Evolutionary conservation across 2,329 filamentous ascomycete species (phyloP).

Genomic region (Arachnomyces sp.): DNA sequence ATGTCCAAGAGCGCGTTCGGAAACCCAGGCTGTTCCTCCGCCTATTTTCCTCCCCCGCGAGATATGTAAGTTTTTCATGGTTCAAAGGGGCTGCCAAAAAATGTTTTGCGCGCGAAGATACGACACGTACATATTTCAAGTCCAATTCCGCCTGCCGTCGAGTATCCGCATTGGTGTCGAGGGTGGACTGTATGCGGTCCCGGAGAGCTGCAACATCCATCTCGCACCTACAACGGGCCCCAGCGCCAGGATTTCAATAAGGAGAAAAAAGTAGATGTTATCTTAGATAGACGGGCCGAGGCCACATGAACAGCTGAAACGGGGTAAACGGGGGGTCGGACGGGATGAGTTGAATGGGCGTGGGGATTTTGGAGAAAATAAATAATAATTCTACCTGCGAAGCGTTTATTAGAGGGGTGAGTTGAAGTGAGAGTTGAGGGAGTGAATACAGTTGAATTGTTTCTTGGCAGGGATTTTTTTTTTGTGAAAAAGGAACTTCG

Average conservation of each 20-base stretch:
- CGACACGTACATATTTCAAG: slow-evolving; percentile 51
- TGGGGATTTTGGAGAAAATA: slow-evolving; percentile 9
- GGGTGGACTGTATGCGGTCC: slow-evolving; percentile 56
- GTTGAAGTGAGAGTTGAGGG: too few species aligned
- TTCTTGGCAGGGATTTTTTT: too few species aligned
- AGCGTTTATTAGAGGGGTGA: too few species aligned
- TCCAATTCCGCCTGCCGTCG: slow-evolving; percentile 56
- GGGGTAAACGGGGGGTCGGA: slow-evolving; percentile 2
- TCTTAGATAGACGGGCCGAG: not conserved
- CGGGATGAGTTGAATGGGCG: slow-evolving; percentile 7
- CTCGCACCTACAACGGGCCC: slow-evolving; percentile 29
- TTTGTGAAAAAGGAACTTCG: too few species aligned
- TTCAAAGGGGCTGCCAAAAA: slow-evolving; percentile 4
- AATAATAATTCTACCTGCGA: not conserved
- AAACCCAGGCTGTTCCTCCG: slow-evolving; percentile 84
- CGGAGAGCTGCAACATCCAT: slow-evolving; percentile 56
- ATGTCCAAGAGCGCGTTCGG: slow-evolving; percentile 85
- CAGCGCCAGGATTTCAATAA: slow-evolving; percentile 23
- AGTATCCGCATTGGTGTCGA: slow-evolving; percentile 54
- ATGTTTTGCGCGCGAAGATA: too few species aligned
- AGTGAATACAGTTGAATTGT: too few species aligned
- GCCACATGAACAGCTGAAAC: not conserved
- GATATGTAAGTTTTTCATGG: too few species aligned
- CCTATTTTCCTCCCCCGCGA: slow-evolving; percentile 50
- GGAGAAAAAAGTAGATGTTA: not conserved